These are phyloP conservation scores for Metschnikowia santaceciliae DNA, from an alignment of 805 yeast species.

Conservation along the genomic window DNA sequence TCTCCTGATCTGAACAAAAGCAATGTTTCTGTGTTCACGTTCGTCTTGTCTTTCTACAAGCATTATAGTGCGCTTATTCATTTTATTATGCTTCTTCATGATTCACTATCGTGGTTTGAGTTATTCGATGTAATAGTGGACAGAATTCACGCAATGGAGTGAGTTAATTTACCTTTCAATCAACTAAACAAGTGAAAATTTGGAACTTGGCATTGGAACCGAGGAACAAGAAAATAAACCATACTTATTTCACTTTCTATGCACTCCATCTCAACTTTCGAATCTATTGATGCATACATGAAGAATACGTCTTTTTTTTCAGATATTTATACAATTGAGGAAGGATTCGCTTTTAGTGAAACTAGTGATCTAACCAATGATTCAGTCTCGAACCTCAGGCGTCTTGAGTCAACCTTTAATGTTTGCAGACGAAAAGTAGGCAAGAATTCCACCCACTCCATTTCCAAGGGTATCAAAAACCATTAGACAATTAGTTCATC, in stretches of 20 bases:
- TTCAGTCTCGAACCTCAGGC: not conserved
- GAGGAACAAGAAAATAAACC: not conserved
- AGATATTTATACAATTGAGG: not conserved
- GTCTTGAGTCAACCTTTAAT: slow-evolving; percentile 45
- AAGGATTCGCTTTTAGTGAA: not conserved
- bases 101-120: no score
- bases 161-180: no score
- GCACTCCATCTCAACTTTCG: slow-evolving; percentile 60
- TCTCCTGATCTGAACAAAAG: not conserved
- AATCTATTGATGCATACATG: slow-evolving; percentile 46
- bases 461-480: no score
- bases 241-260: slow-evolving; percentile 41
- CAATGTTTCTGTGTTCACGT: slow-evolving; percentile 30
- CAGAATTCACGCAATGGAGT: no score
- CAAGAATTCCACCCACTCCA: slow-evolving; percentile 58
- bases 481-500: no score
- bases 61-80: slow-evolving; percentile 21
- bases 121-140: no score
- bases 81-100: no score
- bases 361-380: not conserved
- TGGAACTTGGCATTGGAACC: slow-evolving; percentile 25
- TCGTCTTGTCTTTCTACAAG: slow-evolving; percentile 38
- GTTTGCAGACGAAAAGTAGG: slow-evolving; percentile 57
- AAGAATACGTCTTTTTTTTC: slow-evolving; percentile 6
- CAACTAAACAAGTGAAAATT: slow-evolving; percentile 27